Base-by-base conservation (phyloP, 179 eudicot genomes). In the Pouteria campechiana region DNA sequence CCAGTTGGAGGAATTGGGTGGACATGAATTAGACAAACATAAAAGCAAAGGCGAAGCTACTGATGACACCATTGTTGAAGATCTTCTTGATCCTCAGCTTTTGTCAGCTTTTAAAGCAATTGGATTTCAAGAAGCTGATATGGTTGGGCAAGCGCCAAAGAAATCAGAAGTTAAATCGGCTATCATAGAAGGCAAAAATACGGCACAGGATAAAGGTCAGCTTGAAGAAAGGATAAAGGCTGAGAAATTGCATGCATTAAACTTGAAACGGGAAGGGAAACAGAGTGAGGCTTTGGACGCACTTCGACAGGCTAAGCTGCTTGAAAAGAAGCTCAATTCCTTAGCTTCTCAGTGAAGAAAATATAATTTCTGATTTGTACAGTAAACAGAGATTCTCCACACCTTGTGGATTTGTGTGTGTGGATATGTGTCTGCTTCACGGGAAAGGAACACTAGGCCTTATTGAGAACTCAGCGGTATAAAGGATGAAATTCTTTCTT, bases 41-140 rank as follows among this genome's bases (percentile, higher is more conserved):
- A 55, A 75, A 1, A 40, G 27, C 30, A 61, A 42, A 24, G 63
- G 32, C 15, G 74, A 63, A 17, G 33, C 68, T 15, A 61, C 48
- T 32, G 79, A 63, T 32, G 83, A 68, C 69, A 71, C 72, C 1
- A 58, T 65, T 2, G 67, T 90, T 28, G 98, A 86, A 64, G 93
- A 76, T 68, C 64, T 90, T 61, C 83, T 89, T 10, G 95, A 89
- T 61, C 95, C 97, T 65, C 93, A 89, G 51, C 83, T 89, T 48
- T 40, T 89, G 60, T 72, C 90, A 8, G 95, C 95, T 42, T 63
- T 89, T 49, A 78, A 62, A 61, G 78, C 89, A 32, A 61, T 85
- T 16, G 97, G 95, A 37, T 31, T 89, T 42, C 79, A 76, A 34
- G 70, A 70, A 53, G 60, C 57, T n/a, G 45, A 28, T 28, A 31